These are phyloP conservation scores for Candida silvicultrix DNA, from an alignment of 805 yeast genomes.

Conservation along the genomic window DNA sequence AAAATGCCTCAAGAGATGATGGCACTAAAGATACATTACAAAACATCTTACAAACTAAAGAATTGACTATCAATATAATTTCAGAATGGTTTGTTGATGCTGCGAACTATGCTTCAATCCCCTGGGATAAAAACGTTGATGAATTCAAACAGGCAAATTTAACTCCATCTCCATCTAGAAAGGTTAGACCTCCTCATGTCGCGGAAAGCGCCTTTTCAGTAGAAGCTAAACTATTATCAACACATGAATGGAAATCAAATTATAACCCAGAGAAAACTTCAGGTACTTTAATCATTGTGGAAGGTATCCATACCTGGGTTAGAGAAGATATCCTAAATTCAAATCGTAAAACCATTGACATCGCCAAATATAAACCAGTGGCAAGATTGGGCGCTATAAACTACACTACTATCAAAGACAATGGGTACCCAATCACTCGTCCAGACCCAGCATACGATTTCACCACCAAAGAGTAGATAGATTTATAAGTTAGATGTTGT, in stretches of 20 bases:
- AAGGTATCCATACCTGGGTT: slow-evolving; percentile 52
- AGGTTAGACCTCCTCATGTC: slow-evolving; percentile 50
- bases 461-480: no score
- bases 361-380: slow-evolving; percentile 44
- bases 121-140: slow-evolving; percentile 42
- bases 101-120: slow-evolving; percentile 42
- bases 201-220: slow-evolving; percentile 56
- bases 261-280: slow-evolving; percentile 25
- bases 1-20: slow-evolving; percentile 18
- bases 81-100: slow-evolving; percentile 64
- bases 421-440: background rate
- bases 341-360: slow-evolving; percentile 33
- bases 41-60: slow-evolving; percentile 45
- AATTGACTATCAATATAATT: slow-evolving; percentile 49
- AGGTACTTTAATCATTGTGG: slow-evolving; percentile 39
- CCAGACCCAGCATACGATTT: background rate
- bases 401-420: slow-evolving; percentile 35
- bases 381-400: slow-evolving; percentile 47
- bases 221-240: slow-evolving; percentile 43
- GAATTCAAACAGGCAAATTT: slow-evolving; percentile 55
- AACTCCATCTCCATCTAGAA: slow-evolving; percentile 35
- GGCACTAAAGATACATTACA: slow-evolving; percentile 41
- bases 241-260: slow-evolving; percentile 39
- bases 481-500: no score
- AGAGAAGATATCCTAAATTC: slow-evolving; percentile 47